Conservation (phyloP, 2,329 filamentous ascomycete species). For the Alternaria conjuncta region DNA sequence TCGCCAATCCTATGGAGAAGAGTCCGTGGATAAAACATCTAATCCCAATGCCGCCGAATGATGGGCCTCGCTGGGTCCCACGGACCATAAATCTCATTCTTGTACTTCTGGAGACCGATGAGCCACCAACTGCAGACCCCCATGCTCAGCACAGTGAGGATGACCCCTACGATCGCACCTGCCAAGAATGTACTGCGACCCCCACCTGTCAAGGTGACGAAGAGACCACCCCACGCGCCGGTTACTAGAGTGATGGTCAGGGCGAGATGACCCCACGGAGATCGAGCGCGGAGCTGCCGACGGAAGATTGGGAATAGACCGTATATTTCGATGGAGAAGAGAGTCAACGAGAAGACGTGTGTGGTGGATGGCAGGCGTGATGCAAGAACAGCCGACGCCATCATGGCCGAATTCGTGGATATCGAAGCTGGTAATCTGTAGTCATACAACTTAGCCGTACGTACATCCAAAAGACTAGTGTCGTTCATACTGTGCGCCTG, state of each 20-base stretch:
- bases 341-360: slow-evolving; percentile 91
- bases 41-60: slow-evolving; percentile 71
- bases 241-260: slow-evolving; percentile 79
- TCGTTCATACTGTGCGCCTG: slow-evolving; percentile 56
- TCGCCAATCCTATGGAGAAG: slow-evolving; percentile 23
- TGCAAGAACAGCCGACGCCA: slow-evolving; percentile 94
- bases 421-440: slow-evolving; percentile 73
- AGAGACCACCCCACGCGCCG: slow-evolving; percentile 80
- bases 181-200: slow-evolving; percentile 66
- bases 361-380: slow-evolving; percentile 87
- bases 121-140: slow-evolving; percentile 98
- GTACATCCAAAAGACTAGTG: neutral
- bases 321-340: slow-evolving; percentile 98
- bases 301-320: slow-evolving; percentile 97
- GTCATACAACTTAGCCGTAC: slow-evolving; percentile 15
- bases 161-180: slow-evolving; percentile 77
- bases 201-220: slow-evolving; percentile 61
- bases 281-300: slow-evolving; percentile 82
- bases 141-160: slow-evolving; percentile 79
- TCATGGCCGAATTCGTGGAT: slow-evolving; percentile 93
- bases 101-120: slow-evolving; percentile 96
- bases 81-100: slow-evolving; percentile 97
- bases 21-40: slow-evolving; percentile 28
- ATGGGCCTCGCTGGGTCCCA: slow-evolving; percentile 96
- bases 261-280: slow-evolving; percentile 78